Conservation (phyloP, 352 stramenopile species). For the Nothophytophthora sp. region DNA sequence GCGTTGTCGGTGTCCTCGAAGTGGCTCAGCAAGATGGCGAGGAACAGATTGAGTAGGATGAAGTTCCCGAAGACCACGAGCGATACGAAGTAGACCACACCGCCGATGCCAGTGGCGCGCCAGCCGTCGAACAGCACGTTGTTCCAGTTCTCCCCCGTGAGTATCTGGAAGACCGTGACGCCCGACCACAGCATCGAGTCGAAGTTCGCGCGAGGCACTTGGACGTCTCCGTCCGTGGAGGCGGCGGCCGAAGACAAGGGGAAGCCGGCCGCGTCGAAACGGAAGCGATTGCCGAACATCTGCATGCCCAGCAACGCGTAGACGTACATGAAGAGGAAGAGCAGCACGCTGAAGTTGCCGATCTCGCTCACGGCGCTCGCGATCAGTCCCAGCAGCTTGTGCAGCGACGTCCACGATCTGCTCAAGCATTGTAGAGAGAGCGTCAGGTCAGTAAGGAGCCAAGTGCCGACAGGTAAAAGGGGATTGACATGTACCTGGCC, state of each 20-base stretch:
- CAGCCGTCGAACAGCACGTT: slow-evolving; percentile 87
- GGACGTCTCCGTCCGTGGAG: neutral
- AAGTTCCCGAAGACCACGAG: slow-evolving; percentile 89
- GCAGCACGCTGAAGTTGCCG: slow-evolving; percentile 90
- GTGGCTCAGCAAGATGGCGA: slow-evolving; percentile 90
- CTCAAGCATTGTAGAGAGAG: slow-evolving; percentile 52
- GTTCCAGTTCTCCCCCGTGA: slow-evolving; percentile 94
- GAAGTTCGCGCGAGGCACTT: slow-evolving; percentile 68
- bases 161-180: slow-evolving; percentile 76
- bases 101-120: slow-evolving; percentile 51
- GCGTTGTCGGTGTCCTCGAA: slow-evolving; percentile 71
- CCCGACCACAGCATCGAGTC: slow-evolving; percentile 69
- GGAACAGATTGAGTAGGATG: slow-evolving; percentile 92
- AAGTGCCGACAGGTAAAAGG: slow-evolving; percentile 25
- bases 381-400: slow-evolving; percentile 91
- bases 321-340: slow-evolving; percentile 95
- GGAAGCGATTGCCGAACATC: slow-evolving; percentile 91
- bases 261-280: slow-evolving; percentile 77
- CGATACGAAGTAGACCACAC: slow-evolving; percentile 76
- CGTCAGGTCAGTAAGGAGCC: too few species aligned
- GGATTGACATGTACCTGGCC: slow-evolving; percentile 33
- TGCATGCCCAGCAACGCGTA: slow-evolving; percentile 93
- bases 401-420: slow-evolving; percentile 90
- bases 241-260: slow-evolving; percentile 25
- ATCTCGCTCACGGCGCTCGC: slow-evolving; percentile 88